Evolutionary conservation across 1,139 yeast genomes (phyloP), one percentile per base, ranked within the genome.

Genomic region (Hemisphaericaspora xylofermentans): DNA sequence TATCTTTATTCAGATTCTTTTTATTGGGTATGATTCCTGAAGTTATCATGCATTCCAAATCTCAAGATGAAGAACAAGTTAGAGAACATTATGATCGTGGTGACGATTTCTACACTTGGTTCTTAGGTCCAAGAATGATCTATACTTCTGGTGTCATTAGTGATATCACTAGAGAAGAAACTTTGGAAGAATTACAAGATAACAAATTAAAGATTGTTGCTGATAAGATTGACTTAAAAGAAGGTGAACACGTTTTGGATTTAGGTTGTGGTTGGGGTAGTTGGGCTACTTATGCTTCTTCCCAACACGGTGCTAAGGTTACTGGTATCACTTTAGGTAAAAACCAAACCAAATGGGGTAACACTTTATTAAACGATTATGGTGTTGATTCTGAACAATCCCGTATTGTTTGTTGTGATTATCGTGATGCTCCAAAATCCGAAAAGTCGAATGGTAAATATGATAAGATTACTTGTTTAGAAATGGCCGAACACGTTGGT

Each of bases 201-300:
- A 88, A 88, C 75, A 88, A 89, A 71, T 75, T 88, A 63, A 84
- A 85, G 56, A 70, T 84, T 57, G 95, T 88, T 43, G 91, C 95
- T 60, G 95, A 87, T 64, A 88, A 89, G 71, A 83, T 88, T 51
- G 87, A 78, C 49, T 74, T 88, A 57, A 61, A 81, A 58, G 58
- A 79, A 54, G 94, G 87, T 51, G 96, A 88, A 50, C 70, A 70
- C 42, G 74, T 88, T 60, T 79, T 88, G 51, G 97, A 88, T 61
- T 71, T 88, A 49, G 96, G 96, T 45, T 88, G 96, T 68, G 96
- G 97, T 51, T 88, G 97, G 97, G 97, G 97, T 61, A 86, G 96
- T 43, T 76, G 91, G 63, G 88, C 95, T 39, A 76, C 94, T 33
- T 88, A 71, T 63, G 91, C 95, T 30, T 86, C 95, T 3, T 76